Percentiles rank a stretch among this genome's conserved stretches.
These are phyloP conservation scores for Galerina marginata DNA, from an alignment of 768 basidiomycete species.

Conservation along the genomic window DNA sequence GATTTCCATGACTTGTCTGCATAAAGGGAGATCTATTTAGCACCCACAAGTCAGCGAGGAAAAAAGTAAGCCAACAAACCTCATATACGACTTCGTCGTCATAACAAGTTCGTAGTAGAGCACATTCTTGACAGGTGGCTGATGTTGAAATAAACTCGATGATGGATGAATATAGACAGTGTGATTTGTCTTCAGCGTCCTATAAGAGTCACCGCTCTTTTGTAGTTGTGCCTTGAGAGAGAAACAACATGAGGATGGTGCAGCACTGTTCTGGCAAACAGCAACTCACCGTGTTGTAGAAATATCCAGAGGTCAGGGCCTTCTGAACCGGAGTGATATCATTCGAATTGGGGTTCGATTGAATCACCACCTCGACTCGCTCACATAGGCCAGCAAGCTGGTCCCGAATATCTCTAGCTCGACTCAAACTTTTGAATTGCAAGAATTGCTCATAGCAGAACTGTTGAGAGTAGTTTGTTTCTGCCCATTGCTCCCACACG, in stretches of 20 bases:
- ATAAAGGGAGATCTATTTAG: conserved; percentile 5
- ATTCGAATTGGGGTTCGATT: conserved; percentile 88
- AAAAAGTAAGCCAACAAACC: conserved; percentile 44
- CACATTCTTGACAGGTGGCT: conserved; percentile 89
- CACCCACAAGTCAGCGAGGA: neutral
- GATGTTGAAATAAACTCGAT: conserved; percentile 92
- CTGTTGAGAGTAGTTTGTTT: conserved; percentile 95
- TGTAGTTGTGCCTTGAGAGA: conserved; percentile 79
- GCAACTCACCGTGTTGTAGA: conserved; percentile 84
- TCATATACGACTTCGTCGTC: conserved; percentile 97
- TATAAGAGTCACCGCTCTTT: conserved; percentile 95
- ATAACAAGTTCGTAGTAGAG: conserved; percentile 97
- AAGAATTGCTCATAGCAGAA: conserved; percentile 96
- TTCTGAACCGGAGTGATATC: conserved; percentile 95
- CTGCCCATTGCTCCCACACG: conserved; percentile 99
- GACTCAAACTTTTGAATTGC: conserved; percentile 92
- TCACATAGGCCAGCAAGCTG: conserved; percentile 96
- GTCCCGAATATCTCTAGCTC: conserved; percentile 95
- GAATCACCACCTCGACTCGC: conserved; percentile 91
- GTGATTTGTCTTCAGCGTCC: conserved; percentile 94
- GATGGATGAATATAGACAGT: conserved; percentile 98
- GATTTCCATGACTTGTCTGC: conserved; percentile 96
- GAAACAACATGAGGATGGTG: neutral
- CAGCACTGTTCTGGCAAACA: neutral
- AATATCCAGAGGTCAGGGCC: conserved; percentile 93